phyloP scores from a whole-genome alignment of 2,329 filamentous ascomycete species.

The Sclerotinia nivalis region DNA sequence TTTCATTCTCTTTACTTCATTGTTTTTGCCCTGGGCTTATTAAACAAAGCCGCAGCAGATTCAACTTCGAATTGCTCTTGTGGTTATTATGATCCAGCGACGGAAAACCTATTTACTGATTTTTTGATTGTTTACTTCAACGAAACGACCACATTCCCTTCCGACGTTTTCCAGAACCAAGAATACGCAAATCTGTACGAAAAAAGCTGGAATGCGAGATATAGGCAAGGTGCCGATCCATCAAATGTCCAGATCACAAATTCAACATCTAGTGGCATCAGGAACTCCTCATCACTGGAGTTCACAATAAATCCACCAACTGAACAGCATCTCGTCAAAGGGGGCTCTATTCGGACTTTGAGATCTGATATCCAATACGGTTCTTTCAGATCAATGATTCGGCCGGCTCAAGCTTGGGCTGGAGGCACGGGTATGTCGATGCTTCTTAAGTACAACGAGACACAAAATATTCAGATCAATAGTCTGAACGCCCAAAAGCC shows the following conservation, averaged over 20 bases:
- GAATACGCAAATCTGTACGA: conserved; percentile 46
- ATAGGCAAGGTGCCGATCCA: conserved; percentile 45
- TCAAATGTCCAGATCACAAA: conserved; percentile 38
- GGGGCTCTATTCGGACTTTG: conserved; percentile 46
- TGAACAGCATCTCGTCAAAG: conserved; percentile 42
- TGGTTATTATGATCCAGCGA: conserved; percentile 47
- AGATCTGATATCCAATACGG: conserved; percentile 51
- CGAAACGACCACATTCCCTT: conserved; percentile 44
- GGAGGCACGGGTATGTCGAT: conserved; percentile 49
- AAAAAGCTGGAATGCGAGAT: conserved; percentile 49
- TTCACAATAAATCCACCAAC: conserved; percentile 24
- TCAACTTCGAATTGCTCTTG: conserved; percentile 45
- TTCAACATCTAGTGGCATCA: not conserved
- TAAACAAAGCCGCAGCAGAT: not conserved
- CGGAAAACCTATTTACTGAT: conserved; percentile 48
- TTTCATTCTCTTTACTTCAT: not conserved
- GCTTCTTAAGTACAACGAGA: conserved; percentile 49
- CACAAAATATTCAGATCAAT: conserved; percentile 47
- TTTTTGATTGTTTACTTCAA: conserved; percentile 53
- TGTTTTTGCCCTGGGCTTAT: not conserved
- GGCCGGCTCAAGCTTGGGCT: conserved; percentile 42
- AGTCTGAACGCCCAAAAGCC: conserved; percentile 48
- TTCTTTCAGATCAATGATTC: conserved; percentile 48
- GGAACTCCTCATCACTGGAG: not conserved
- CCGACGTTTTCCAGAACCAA: conserved; percentile 43